Percentiles rank a stretch among this genome's conserved stretches.
These are phyloP conservation scores for Mikania micrantha DNA, from an alignment of 129 eudicot species.

Conservation along the genomic window DNA sequence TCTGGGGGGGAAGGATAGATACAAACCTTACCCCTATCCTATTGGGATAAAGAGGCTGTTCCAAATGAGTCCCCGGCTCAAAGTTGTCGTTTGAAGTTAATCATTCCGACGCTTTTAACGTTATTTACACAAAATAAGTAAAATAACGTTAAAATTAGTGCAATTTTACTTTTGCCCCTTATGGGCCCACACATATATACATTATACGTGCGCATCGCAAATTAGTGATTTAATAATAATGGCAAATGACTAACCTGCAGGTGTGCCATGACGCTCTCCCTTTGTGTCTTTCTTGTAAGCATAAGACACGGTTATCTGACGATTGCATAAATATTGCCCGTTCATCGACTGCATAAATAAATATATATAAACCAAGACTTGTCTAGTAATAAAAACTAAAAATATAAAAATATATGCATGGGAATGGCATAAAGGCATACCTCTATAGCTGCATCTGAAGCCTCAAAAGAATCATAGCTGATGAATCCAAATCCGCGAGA, in stretches of 20 bases:
- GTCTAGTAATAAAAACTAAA: neutral
- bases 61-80: no score
- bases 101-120: no score
- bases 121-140: no score
- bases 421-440: conserved; percentile 17
- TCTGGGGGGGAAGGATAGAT: no score
- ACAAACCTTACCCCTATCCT: no score
- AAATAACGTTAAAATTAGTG: no score
- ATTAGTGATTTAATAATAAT: neutral
- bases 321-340: conserved; percentile 95
- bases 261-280: conserved; percentile 99
- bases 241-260: conserved; percentile 61
- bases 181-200: no score
- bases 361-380: neutral
- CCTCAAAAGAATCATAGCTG: conserved; percentile 97
- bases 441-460: conserved; percentile 99
- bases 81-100: no score
- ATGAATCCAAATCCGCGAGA: conserved; percentile 98
- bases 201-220: no score
- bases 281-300: conserved; percentile 99
- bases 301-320: conserved; percentile 94
- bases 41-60: no score
- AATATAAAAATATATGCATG: no score
- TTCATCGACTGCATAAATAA: conserved; percentile 73
- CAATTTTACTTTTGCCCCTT: no score